Conservation (phyloP, 2,329 filamentous ascomycete species). For the Elsinoe australis region DNA sequence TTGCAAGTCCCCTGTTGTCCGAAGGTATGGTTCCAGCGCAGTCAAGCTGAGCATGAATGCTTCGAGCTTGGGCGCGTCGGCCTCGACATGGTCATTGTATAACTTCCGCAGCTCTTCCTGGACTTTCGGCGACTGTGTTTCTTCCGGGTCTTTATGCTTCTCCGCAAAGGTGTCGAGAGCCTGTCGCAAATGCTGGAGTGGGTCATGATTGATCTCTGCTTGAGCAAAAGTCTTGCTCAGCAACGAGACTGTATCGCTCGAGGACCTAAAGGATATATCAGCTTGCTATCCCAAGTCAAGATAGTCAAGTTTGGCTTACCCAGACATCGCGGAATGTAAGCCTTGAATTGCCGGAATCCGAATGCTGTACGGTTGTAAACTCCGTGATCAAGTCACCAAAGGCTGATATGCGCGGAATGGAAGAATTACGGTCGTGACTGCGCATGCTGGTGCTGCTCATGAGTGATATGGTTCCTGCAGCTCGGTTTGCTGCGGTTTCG, state of each 20-base stretch:
- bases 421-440: conserved; percentile 2
- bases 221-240: conserved; percentile 36
- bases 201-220: conserved; percentile 40
- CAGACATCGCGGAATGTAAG: conserved; percentile 13
- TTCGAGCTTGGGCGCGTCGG: conserved; percentile 50
- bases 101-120: conserved; percentile 64
- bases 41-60: conserved; percentile 63
- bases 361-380: background rate
- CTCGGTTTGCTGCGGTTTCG: background rate
- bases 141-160: conserved; percentile 60
- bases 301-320: no score
- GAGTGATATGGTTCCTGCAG: background rate
- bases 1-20: conserved; percentile 53
- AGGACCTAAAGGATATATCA: no score
- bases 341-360: conserved; percentile 1
- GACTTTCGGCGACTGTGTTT: conserved; percentile 59
- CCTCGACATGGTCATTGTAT: conserved; percentile 57
- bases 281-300: no score
- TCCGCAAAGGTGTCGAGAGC: conserved; percentile 61
- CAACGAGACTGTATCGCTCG: conserved; percentile 39
- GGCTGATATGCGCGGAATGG: background rate
- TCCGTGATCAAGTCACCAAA: background rate
- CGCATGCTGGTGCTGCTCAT: background rate
- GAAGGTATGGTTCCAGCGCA: conserved; percentile 56
- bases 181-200: conserved; percentile 56